phyloP scores from a whole-genome alignment of 805 yeast genomes.

The Schwanniomyces yamadae region DNA sequence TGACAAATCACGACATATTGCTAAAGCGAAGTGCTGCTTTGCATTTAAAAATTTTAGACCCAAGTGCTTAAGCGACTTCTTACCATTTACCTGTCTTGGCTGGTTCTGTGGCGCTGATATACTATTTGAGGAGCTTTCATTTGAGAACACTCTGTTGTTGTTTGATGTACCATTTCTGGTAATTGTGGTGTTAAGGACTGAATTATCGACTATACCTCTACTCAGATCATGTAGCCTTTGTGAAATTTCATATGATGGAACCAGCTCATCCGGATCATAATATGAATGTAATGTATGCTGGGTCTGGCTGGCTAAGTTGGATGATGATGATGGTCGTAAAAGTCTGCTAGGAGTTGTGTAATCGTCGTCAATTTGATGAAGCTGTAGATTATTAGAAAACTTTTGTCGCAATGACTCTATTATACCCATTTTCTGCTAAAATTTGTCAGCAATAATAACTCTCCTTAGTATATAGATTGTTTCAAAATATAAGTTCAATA shows the following conservation, averaged over 20 bases:
- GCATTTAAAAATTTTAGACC: conserved; percentile 75
- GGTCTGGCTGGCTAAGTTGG: conserved; percentile 3
- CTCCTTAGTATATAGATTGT: too few relatives aligned
- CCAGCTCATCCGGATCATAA: conserved; percentile 33
- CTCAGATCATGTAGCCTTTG: conserved; percentile 29
- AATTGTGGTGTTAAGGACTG: background rate
- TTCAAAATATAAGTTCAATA: too few relatives aligned
- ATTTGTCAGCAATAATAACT: background rate
- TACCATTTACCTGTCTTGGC: conserved; percentile 9
- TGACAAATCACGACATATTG: conserved; percentile 77
- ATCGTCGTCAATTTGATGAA: conserved; percentile 35
- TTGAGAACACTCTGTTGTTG: background rate
- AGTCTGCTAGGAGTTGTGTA: conserved; percentile 20
- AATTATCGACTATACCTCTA: conserved; percentile 2
- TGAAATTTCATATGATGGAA: conserved; percentile 43
- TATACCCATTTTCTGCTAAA: conserved; percentile 15
- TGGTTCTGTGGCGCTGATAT: conserved; percentile 4
- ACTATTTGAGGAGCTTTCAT: background rate
- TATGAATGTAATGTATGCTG: background rate
- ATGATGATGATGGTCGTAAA: too few relatives aligned
- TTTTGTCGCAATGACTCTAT: conserved; percentile 25
- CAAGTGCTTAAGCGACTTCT: conserved; percentile 46
- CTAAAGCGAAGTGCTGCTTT: conserved; percentile 70
- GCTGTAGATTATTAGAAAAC: conserved; percentile 24
- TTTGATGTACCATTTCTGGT: conserved; percentile 2